Conservation (phyloP, 164 flowering plant genomes). For the Annona cherimola region DNA sequence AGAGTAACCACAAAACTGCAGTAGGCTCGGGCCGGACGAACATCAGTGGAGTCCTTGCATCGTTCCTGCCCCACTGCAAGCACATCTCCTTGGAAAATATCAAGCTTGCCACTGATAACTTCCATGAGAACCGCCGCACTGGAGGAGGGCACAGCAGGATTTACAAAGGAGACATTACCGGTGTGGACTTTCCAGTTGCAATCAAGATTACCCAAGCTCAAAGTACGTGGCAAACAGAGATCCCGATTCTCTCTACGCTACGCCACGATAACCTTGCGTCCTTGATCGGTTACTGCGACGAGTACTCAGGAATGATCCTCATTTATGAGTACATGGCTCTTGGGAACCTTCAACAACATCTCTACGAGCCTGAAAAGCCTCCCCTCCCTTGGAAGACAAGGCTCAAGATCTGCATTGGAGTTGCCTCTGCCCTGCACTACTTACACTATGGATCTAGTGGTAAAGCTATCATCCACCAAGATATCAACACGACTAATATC, state of each 20-base stretch:
- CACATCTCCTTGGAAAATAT: no score
- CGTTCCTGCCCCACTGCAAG: no score
- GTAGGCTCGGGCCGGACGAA: no score
- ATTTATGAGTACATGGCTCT: conserved; percentile 24
- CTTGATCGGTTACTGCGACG: conserved; percentile 24
- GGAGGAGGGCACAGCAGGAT: no score
- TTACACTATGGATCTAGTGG: conserved; percentile 19
- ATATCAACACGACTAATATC: conserved; percentile 25
- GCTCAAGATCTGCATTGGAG: conserved; percentile 17
- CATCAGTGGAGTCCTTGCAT: no score
- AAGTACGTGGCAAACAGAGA: conserved; percentile 8
- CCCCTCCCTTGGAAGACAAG: conserved; percentile 24
- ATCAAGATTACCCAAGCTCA: no score
- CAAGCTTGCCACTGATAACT: no score
- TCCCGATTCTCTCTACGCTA: conserved; percentile 14
- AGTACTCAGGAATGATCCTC: conserved; percentile 22
- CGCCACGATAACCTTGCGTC: conserved; percentile 24
- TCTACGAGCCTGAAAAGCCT: conserved; percentile 12
- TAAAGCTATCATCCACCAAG: conserved; percentile 21
- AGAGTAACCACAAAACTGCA: no score
- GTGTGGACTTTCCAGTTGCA: no score
- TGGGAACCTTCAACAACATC: conserved; percentile 2
- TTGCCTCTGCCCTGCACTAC: conserved; percentile 33
- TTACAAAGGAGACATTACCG: no score
- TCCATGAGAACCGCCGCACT: no score